Evolutionary conservation across 257 asterid species (phyloP).

Genomic region (Penstemon newberryi): DNA sequence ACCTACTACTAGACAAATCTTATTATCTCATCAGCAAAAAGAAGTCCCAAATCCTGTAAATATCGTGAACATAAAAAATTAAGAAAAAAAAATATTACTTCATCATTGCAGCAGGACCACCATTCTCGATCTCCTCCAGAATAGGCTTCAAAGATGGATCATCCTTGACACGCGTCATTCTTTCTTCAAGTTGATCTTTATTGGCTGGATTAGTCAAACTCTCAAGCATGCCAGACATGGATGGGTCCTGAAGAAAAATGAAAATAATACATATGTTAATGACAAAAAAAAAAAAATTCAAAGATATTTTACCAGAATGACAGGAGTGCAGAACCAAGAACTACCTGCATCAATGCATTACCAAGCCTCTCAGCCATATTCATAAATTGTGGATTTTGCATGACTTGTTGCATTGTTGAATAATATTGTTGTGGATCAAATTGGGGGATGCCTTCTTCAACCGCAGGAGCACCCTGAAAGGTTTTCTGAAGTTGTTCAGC

Average conservation of each 20-base stretch:
- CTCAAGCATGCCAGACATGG: constrained; percentile 98
- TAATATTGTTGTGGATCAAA: constrained; percentile 85
- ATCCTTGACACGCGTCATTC: constrained; percentile 79
- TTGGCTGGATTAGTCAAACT: constrained; percentile 78
- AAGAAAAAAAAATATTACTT: constrained; percentile 44
- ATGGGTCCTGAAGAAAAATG: constrained; percentile 63
- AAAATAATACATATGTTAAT: background rate
- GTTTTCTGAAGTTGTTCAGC: constrained; percentile 97
- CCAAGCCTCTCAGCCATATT: constrained; percentile 98
- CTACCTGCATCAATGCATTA: constrained; percentile 77
- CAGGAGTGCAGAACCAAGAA: constrained; percentile 16
- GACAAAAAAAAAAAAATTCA: background rate
- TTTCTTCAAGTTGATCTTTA: constrained; percentile 83
- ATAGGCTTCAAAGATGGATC: constrained; percentile 97
- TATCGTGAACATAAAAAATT: background rate
- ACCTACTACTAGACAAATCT: constrained; percentile 1
- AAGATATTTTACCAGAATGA: constrained; percentile 7
- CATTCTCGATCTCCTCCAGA: constrained; percentile 89
- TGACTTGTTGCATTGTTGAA: constrained; percentile 93
- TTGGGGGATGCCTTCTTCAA: constrained; percentile 70
- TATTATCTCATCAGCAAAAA: constrained; percentile 4
- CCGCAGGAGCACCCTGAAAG: constrained; percentile 74
- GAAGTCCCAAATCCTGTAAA: background rate
- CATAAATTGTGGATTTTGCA: constrained; percentile 98
- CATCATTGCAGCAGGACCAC: constrained; percentile 99